Evolutionary conservation across 495 filamentous ascomycete species (phyloP).

Genomic region (Aspergillus incahuasiensis): DNA sequence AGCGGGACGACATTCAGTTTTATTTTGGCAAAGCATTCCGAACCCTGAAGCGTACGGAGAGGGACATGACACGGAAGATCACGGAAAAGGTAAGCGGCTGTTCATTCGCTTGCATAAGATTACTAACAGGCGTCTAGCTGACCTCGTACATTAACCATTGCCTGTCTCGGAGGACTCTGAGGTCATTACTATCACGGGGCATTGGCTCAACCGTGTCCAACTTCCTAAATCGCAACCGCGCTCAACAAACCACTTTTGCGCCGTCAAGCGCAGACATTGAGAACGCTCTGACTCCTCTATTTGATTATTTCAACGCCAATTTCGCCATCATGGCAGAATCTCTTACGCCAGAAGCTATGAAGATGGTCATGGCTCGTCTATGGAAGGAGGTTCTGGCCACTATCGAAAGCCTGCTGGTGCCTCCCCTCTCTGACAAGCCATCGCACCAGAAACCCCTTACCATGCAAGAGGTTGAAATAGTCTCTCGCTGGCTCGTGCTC

Average conservation of each 20-base stretch:
- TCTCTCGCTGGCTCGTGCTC: conserved; percentile 90
- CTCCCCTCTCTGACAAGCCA: conserved; percentile 91
- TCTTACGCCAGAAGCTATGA: conserved; percentile 87
- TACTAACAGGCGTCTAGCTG: conserved; percentile 50
- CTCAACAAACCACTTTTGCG: conserved; percentile 50
- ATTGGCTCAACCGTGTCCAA: conserved; percentile 72
- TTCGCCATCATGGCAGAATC: conserved; percentile 99
- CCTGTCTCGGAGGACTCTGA: conserved; percentile 76
- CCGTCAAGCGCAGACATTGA: conserved; percentile 70
- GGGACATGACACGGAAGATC: conserved; percentile 96
- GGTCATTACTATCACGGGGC: conserved; percentile 65
- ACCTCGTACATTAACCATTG: conserved; percentile 89
- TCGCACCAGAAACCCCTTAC: conserved; percentile 83
- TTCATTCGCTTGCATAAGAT: neutral
- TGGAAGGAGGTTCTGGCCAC: conserved; percentile 97
- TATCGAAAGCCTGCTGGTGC: conserved; percentile 85
- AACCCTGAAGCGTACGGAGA: conserved; percentile 87
- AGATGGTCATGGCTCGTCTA: conserved; percentile 92
- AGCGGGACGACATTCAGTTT: conserved; percentile 97
- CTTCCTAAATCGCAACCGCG: conserved; percentile 63
- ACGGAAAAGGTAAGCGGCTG: conserved; percentile 81
- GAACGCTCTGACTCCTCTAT: conserved; percentile 80
- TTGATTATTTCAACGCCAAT: conserved; percentile 97
- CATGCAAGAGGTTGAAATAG: conserved; percentile 87
- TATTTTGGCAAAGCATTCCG: conserved; percentile 97